phyloP scores from a whole-genome alignment of 2,329 filamentous ascomycete species.

The Nectriaceae sp. region DNA sequence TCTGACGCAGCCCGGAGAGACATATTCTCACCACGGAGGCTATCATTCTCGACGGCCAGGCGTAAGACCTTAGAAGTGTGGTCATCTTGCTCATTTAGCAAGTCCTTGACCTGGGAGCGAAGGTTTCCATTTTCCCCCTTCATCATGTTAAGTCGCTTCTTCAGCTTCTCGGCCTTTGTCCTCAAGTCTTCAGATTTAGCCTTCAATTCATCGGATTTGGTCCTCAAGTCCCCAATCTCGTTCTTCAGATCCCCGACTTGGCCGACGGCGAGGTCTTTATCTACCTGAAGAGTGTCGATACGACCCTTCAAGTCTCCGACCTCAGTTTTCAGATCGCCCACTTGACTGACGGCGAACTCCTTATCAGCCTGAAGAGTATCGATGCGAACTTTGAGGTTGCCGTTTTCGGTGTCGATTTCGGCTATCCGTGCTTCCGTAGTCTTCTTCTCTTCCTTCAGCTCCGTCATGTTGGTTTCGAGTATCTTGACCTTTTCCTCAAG shows the following conservation, averaged over 20 bases:
- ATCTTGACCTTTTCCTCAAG: slow-evolving; percentile 14
- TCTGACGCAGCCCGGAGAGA: slow-evolving; percentile 21
- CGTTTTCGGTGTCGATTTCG: slow-evolving; percentile 23
- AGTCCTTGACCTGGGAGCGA: slow-evolving; percentile 17
- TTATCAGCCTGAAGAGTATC: slow-evolving; percentile 27
- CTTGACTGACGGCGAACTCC: slow-evolving; percentile 19
- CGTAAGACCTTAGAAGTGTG: slow-evolving; percentile 21
- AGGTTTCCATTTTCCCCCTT: slow-evolving; percentile 18
- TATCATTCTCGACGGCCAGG: slow-evolving; percentile 24
- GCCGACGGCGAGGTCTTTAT: slow-evolving; percentile 23
- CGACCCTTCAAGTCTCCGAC: slow-evolving; percentile 25
- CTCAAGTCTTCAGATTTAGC: slow-evolving; percentile 25
- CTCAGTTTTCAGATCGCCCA: slow-evolving; percentile 24
- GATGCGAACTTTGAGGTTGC: slow-evolving; percentile 24
- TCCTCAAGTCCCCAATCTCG: neutral
- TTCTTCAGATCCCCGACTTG: slow-evolving; percentile 26
- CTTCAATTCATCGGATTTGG: slow-evolving; percentile 18
- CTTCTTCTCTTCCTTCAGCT: slow-evolving; percentile 7
- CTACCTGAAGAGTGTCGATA: slow-evolving; percentile 24
- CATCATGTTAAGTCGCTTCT: slow-evolving; percentile 24
- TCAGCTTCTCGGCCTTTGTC: slow-evolving; percentile 24
- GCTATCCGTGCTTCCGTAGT: slow-evolving; percentile 24
- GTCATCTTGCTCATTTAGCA: slow-evolving; percentile 27
- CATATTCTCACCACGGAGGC: slow-evolving; percentile 24
- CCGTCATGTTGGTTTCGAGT: neutral